These are phyloP conservation scores for Dictyostelium capitatum DNA, from an alignment of 78 protist species.

Conservation along the genomic window DNA sequence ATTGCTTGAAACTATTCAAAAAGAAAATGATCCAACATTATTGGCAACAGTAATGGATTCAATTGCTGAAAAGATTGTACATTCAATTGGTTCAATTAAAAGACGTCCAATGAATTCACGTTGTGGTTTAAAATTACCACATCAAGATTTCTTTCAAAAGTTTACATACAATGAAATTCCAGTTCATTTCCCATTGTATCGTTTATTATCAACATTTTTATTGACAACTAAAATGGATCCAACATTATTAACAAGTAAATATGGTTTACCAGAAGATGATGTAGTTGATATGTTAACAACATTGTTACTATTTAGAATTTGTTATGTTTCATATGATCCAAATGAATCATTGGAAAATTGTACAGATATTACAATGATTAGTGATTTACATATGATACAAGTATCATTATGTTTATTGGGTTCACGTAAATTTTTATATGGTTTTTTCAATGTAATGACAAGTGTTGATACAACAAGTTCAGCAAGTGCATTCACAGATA, in stretches of 20 bases:
- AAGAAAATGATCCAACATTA: neutral
- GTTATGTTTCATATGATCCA: slow-evolving; percentile 71
- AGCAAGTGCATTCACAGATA: slow-evolving; percentile 49
- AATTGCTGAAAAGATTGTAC: neutral
- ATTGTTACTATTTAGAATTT: slow-evolving; percentile 45
- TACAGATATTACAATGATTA: slow-evolving; percentile 52
- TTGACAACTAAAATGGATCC: neutral
- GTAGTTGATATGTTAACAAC: slow-evolving; percentile 57
- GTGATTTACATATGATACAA: slow-evolving; percentile 61
- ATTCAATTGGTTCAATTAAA: neutral
- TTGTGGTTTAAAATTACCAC: slow-evolving; percentile 52
- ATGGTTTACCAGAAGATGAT: neutral
- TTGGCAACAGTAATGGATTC: neutral
- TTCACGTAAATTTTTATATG: slow-evolving; percentile 28
- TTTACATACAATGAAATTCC: slow-evolving; percentile 72
- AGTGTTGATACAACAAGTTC: slow-evolving; percentile 41
- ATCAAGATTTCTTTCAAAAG: slow-evolving; percentile 70
- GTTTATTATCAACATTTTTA: slow-evolving; percentile 16
- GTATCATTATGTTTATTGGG: slow-evolving; percentile 32
- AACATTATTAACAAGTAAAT: neutral
- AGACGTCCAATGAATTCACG: neutral
- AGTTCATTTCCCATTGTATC: slow-evolving; percentile 69
- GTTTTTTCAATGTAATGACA: slow-evolving; percentile 57
- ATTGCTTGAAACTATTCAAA: neutral
- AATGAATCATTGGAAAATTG: slow-evolving; percentile 36